Base-by-base conservation (phyloP, 1,284 basidiomycete genomes). In the Ustilago sp. region DNA sequence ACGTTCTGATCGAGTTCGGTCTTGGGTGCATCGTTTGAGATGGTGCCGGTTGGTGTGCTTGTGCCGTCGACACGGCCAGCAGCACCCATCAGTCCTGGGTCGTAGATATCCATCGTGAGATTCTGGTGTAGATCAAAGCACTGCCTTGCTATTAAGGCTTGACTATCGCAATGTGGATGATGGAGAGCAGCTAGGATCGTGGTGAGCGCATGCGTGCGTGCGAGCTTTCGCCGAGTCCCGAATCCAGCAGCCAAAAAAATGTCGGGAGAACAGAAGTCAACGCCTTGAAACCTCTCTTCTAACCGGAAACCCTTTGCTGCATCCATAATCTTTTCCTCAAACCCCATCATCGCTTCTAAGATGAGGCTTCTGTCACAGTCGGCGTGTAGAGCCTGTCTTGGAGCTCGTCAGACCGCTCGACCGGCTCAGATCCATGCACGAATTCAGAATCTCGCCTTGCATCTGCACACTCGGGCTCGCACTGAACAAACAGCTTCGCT, bases 1-100 rank as follows among this genome's bases (percentile, higher is more conserved):
- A 85, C 82, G 19, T 81, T 79, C 34, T 79, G 69, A 50, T 85
- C 82, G 38, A 85, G 68, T 12, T 81, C 71, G 12, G 79, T 74
- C 39, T 70, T 66, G 54, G 54, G 51, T n/a, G 28, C 8, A 5
- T 45, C 53, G 50, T 28, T 52, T 8, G 64, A 34, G 5, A 38
- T 45, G 53, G 54, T 48, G 58, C 34, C 38, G 12, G 55, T 56
- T 0, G 63, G 60, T 6, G 74, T 69, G 36, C 23, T 47, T 32
- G 47, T 54, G 12, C 67, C 75, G 19, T 71, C 63, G 36, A 28
- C 15, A 9, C 59, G 59, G 35, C 34, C 65, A 2, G 48, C 19
- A 3, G 43, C 63, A 28, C 50, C 63, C 53, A 69, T 63, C 4
- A 77, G 63, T 1, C 63, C 65, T n/a, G 62, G 56, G 32, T 80